These are phyloP conservation scores for Nitzschia putrida DNA, from an alignment of 108 stramenopile genomes.

Conservation along the genomic window DNA sequence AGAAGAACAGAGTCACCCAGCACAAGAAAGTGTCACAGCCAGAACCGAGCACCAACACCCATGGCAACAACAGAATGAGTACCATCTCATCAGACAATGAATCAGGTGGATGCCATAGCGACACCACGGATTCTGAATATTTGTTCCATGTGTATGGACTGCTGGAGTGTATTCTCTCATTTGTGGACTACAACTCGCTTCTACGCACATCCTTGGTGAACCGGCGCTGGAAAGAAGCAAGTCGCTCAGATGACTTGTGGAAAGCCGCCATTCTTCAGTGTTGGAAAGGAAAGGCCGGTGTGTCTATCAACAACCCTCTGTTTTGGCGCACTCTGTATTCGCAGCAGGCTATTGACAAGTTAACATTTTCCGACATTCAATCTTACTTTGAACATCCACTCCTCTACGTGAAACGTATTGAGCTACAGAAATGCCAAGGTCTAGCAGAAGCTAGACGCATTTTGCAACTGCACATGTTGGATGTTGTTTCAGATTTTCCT, in stretches of 20 bases:
- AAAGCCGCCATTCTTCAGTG: neutral
- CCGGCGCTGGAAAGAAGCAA: constrained; percentile 32
- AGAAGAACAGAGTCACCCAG: no score
- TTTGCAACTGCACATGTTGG: constrained; percentile 36
- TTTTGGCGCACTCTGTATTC: constrained; percentile 35
- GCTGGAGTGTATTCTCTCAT: constrained; percentile 28
- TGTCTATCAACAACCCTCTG: constrained; percentile 1
- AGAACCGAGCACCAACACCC: no score
- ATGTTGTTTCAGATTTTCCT: constrained; percentile 24
- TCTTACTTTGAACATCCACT: constrained; percentile 28
- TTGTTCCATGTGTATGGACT: constrained; percentile 33
- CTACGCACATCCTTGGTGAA: constrained; percentile 24
- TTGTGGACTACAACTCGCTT: constrained; percentile 9
- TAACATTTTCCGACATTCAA: constrained; percentile 10
- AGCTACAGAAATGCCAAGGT: neutral
- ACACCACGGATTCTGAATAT: no score
- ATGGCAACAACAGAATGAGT: no score
- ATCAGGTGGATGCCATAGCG: no score
- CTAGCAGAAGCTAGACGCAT: constrained; percentile 3
- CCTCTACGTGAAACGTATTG: constrained; percentile 1
- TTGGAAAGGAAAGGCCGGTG: constrained; percentile 24
- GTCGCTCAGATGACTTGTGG: constrained; percentile 32
- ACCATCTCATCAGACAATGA: no score
- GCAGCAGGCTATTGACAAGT: constrained; percentile 7
- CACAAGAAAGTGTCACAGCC: no score